phyloP scores from a whole-genome alignment of 2,329 filamentous ascomycete species.

The Aureobasidium sp. region DNA sequence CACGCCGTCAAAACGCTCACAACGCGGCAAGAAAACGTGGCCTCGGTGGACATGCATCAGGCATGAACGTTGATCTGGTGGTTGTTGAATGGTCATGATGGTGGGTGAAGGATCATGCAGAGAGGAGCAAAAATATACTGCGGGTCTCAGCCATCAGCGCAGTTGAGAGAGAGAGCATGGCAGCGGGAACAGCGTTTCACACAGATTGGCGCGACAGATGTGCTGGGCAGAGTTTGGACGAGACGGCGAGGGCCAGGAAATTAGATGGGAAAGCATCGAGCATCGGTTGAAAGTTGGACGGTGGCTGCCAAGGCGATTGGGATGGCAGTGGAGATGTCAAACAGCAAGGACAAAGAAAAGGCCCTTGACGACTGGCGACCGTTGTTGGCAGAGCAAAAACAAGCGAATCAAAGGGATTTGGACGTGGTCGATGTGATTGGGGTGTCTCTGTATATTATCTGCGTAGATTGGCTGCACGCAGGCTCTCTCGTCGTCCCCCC shows the following conservation, averaged over 20 bases:
- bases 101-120: no score
- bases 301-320: slow-evolving; percentile 9
- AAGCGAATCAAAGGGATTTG: slow-evolving; percentile 5
- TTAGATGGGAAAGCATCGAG: slow-evolving; percentile 4
- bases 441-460: slow-evolving; percentile 2
- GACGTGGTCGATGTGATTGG: background rate
- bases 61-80: slow-evolving; percentile 1
- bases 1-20: slow-evolving; percentile 11
- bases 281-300: slow-evolving; percentile 12
- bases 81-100: background rate
- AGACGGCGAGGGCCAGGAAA: background rate
- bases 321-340: background rate
- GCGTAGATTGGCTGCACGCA: slow-evolving; percentile 4
- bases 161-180: background rate
- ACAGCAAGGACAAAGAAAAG: slow-evolving; percentile 9
- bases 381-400: slow-evolving; percentile 5
- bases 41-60: slow-evolving; percentile 6
- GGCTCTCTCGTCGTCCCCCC: slow-evolving; percentile 2
- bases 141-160: background rate
- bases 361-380: background rate
- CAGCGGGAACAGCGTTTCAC: slow-evolving; percentile 3
- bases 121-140: background rate
- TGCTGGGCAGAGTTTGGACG: background rate
- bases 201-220: slow-evolving; percentile 12
- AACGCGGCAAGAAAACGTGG: slow-evolving; percentile 14